These are phyloP conservation scores for Debaryomycetaceae sp. DNA, from an alignment of 1,139 yeast species.

Conservation along the genomic window DNA sequence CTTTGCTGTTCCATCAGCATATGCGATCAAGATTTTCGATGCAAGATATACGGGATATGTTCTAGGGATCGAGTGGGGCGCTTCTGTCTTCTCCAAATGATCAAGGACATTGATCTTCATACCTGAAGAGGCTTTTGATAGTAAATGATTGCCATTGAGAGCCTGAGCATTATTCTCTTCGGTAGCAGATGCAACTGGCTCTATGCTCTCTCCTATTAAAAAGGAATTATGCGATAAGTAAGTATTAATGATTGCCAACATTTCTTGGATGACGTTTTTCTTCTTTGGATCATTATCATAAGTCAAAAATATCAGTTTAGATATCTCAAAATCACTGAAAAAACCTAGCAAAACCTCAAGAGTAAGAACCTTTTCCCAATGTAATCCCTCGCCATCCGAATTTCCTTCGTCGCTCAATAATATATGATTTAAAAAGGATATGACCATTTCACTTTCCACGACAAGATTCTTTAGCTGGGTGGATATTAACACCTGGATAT, in stretches of 20 bases:
- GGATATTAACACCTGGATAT: constrained; percentile 57
- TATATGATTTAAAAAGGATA: constrained; percentile 69
- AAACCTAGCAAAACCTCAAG: constrained; percentile 68
- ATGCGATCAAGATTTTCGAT: constrained; percentile 47
- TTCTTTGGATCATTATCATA: constrained; percentile 60
- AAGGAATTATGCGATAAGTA: constrained; percentile 27
- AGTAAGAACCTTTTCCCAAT: constrained; percentile 72
- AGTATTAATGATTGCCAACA: constrained; percentile 46
- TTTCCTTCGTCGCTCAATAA: constrained; percentile 28
- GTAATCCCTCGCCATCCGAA: constrained; percentile 7
- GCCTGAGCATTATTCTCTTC: constrained; percentile 1
- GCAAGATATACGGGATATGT: constrained; percentile 63
- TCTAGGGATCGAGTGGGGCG: constrained; percentile 58
- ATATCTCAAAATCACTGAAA: constrained; percentile 51
- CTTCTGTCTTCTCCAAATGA: constrained; percentile 71
- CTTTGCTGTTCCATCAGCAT: constrained; percentile 68
- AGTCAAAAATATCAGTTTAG: constrained; percentile 51
- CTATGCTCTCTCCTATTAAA: constrained; percentile 34
- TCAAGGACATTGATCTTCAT: constrained; percentile 63
- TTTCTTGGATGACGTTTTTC: constrained; percentile 59
- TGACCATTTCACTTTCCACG: constrained; percentile 76
- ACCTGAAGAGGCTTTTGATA: constrained; percentile 25
- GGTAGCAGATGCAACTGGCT: constrained; percentile 13
- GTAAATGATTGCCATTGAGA: constrained; percentile 7
- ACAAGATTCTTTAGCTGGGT: constrained; percentile 60